Percentiles rank a stretch among this genome's conserved stretches.
phyloP scores from a whole-genome alignment of 2,329 filamentous ascomycete species.

The Apiospora kogelbergensis region DNA sequence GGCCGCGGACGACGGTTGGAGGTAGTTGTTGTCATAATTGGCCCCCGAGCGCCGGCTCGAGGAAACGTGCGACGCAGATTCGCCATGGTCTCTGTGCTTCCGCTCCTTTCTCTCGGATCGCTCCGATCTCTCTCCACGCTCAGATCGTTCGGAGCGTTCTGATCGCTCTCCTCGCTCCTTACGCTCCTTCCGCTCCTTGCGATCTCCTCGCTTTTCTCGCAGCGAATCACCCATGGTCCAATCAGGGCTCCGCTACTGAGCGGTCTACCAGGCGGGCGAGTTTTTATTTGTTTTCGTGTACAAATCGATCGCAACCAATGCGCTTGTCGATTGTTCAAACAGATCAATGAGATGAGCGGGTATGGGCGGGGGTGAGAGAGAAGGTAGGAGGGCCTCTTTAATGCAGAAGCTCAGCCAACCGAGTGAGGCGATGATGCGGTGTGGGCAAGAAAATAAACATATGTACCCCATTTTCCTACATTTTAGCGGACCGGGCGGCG shows the following conservation, averaged over 20 bases:
- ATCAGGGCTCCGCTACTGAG: no score
- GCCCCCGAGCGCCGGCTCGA: not conserved
- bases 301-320: not conserved
- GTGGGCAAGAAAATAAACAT: constrained; percentile 5
- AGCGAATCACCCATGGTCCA: no score
- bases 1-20: not conserved
- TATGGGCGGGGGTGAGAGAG: not conserved
- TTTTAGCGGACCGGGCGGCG: not conserved
- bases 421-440: not conserved
- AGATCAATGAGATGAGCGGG: not conserved
- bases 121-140: not conserved
- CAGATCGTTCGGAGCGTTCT: not conserved
- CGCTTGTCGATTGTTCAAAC: not conserved
- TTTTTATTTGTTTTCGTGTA: not conserved
- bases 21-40: not conserved
- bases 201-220: no score
- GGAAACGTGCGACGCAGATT: not conserved
- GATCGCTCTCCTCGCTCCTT: no score
- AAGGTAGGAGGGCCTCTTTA: not conserved
- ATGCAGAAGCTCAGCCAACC: not conserved
- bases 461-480: not conserved
- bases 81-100: not conserved
- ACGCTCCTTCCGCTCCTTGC: no score
- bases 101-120: not conserved
- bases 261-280: not conserved